Conservation (phyloP, 257 asterid species). For the Fraxinus anomala region DNA sequence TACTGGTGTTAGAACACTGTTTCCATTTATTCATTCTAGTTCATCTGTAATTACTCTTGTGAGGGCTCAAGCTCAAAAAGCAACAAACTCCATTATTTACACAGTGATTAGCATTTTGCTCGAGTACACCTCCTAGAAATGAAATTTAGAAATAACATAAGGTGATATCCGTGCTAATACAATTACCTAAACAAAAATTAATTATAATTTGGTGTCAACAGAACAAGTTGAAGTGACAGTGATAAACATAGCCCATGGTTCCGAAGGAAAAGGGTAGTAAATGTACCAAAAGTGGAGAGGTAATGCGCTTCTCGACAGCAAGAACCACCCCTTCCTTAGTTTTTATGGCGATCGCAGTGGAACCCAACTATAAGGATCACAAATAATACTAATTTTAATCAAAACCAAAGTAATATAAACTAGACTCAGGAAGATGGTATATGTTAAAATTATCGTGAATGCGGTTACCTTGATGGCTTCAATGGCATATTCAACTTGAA, state of each 20-base stretch:
- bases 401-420: neutral
- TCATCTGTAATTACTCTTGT: neutral
- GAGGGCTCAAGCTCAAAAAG: neutral
- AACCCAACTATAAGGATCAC: conserved; percentile 64
- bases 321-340: conserved; percentile 94
- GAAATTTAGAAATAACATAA: neutral
- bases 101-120: neutral
- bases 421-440: neutral
- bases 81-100: neutral
- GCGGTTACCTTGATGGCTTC: conserved; percentile 77
- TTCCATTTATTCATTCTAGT: neutral
- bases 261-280: neutral
- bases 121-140: neutral
- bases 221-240: neutral
- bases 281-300: conserved; percentile 83
- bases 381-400: neutral
- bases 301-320: conserved; percentile 91
- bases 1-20: neutral
- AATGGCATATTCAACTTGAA: conserved; percentile 94
- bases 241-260: neutral
- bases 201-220: neutral
- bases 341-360: conserved; percentile 93
- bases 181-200: neutral
- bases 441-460: neutral
- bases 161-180: neutral